Conservation (phyloP, 2,329 filamentous ascomycete genomes). For the Tolypocladium album region DNA sequence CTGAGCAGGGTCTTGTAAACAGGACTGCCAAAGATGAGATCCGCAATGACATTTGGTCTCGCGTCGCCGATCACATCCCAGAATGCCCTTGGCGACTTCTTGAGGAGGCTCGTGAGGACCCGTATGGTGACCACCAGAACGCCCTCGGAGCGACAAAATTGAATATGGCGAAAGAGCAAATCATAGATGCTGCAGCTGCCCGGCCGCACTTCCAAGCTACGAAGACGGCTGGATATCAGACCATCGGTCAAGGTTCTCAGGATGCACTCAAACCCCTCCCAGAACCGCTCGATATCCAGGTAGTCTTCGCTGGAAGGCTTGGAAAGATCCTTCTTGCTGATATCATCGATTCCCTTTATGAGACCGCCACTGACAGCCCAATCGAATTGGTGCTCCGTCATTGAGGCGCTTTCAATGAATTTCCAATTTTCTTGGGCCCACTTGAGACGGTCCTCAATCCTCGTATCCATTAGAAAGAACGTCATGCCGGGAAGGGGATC, state of each 20-base stretch:
- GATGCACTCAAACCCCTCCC: slow-evolving; percentile 67
- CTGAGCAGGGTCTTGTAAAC: slow-evolving; percentile 50
- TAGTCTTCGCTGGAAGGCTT: slow-evolving; percentile 21
- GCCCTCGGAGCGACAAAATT: slow-evolving; percentile 35
- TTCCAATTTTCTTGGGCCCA: slow-evolving; percentile 30
- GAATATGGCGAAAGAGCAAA: slow-evolving; percentile 46
- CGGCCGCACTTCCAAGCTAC: slow-evolving; percentile 62
- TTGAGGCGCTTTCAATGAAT: slow-evolving; percentile 42
- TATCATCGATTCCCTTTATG: slow-evolving; percentile 51
- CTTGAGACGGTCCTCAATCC: slow-evolving; percentile 43
- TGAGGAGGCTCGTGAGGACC: slow-evolving; percentile 59
- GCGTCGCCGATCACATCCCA: slow-evolving; percentile 83
- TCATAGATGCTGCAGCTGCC: slow-evolving; percentile 53
- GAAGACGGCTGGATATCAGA: slow-evolving; percentile 66
- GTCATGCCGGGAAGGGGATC: slow-evolving; percentile 73
- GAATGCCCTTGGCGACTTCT: slow-evolving; percentile 68
- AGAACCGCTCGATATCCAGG: slow-evolving; percentile 57
- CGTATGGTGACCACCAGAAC: slow-evolving; percentile 61
- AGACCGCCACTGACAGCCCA: slow-evolving; percentile 75
- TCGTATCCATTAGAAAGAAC: slow-evolving; percentile 61
- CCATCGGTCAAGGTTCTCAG: slow-evolving; percentile 62
- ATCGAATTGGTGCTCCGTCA: slow-evolving; percentile 69
- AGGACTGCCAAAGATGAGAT: slow-evolving; percentile 69
- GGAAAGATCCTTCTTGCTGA: slow-evolving; percentile 36
- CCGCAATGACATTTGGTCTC: slow-evolving; percentile 69